Evolutionary conservation across 2,329 filamentous ascomycete genomes (phyloP), one percentile per base, ranked within the genome.

Genomic region (Proliferodiscus dingleyae): DNA sequence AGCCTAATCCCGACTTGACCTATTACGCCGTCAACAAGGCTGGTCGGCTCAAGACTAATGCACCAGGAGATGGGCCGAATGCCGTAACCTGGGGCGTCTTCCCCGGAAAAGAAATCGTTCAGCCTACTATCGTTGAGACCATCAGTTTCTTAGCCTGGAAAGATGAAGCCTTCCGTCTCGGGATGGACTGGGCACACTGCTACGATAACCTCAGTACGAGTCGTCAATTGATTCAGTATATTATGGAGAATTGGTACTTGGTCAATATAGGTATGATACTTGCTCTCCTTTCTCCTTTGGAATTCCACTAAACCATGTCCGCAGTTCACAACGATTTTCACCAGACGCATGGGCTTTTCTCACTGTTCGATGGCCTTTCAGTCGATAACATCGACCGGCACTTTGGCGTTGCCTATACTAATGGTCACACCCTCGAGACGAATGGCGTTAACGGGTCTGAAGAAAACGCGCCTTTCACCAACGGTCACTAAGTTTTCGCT

Each of bases 1-100:
- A 90, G 56, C 72, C 77, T 38, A 80, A 93, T 59, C 78, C 83
- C 3, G 86, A 94, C 55, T 72, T 98, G 62, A 96, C 91, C 0
- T 98, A 94, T 71, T 95, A 97, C 61, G 89, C 89, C 37, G 89
- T 96, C 51, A 93, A 87, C 59, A 90, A 88, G 66, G 75, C 77
- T 16, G 90, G 91, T 22, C 80, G 84, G 46, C 74, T 97, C 45
- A 83, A 82, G 66, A 93, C 89, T 22, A 97, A 98, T 61, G 83
- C 89, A 1, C 82, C 83, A 7, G 80, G 81, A 18, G 89, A 94
- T 57, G 87, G 89, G 5, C 93, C 93, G 29, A 98, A 98, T 60
- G 93, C 93, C n/a, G 87, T 98, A 40, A 98, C 93, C 2, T 98
- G 93, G 93, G 93, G 93, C 68, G 94, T 98, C 26, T 98, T 97